A percentile compares a stretch with the other conserved stretches of the same genome.
Evolutionary conservation across 305 asterid genomes (phyloP).

Genomic region (Solanum hybrid): DNA sequence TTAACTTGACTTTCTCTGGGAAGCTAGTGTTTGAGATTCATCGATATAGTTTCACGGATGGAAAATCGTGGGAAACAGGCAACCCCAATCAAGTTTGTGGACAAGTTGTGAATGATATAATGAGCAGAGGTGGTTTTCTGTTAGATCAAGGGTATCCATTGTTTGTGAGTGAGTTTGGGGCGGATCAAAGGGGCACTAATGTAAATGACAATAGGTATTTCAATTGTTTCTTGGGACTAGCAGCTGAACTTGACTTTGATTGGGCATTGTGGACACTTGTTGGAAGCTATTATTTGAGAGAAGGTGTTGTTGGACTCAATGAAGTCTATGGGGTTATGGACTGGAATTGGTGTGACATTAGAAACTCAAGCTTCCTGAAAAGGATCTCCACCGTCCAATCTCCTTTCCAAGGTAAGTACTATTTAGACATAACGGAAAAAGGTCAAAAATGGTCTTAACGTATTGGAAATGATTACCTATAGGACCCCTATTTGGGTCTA

Average conservation of each 20-base stretch:
- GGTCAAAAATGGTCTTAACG: background rate
- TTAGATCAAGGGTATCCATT: slow-evolving; percentile 78
- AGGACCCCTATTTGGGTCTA: no score
- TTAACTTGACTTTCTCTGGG: slow-evolving; percentile 41
- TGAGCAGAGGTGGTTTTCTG: slow-evolving; percentile 45
- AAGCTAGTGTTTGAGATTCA: slow-evolving; percentile 76
- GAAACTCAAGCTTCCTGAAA: slow-evolving; percentile 49
- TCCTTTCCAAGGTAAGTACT: slow-evolving; percentile 55
- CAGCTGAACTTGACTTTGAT: slow-evolving; percentile 76
- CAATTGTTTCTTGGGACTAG: slow-evolving; percentile 81
- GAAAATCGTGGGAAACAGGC: slow-evolving; percentile 43
- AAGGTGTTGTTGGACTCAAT: slow-evolving; percentile 55
- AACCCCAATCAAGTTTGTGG: slow-evolving; percentile 83
- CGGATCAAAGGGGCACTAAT: slow-evolving; percentile 67
- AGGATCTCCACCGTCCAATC: slow-evolving; percentile 59
- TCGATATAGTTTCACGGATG: slow-evolving; percentile 74
- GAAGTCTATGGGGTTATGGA: slow-evolving; percentile 67
- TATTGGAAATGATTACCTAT: background rate
- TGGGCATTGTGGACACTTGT: slow-evolving; percentile 93
- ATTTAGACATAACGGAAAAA: background rate
- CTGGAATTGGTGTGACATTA: slow-evolving; percentile 69
- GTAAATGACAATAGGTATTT: slow-evolving; percentile 81
- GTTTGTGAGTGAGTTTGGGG: slow-evolving; percentile 84
- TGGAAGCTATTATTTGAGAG: slow-evolving; percentile 73
- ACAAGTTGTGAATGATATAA: slow-evolving; percentile 24